Conservation (phyloP, 176 grass and related monocot genomes). For the Alloteropsis semialata region DNA sequence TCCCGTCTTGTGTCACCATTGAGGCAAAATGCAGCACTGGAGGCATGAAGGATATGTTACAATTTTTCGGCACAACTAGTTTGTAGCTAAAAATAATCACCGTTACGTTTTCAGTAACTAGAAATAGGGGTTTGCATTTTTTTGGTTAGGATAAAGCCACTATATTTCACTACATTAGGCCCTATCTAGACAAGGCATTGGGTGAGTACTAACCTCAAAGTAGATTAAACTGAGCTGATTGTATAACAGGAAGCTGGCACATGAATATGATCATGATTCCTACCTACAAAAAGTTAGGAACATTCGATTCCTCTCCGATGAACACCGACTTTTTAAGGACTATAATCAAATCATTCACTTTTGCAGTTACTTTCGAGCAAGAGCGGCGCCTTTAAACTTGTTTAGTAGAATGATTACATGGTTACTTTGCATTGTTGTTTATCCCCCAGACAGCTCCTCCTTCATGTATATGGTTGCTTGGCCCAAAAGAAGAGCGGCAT, state of each 20-base stretch:
- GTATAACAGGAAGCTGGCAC: not conserved
- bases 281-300: not conserved
- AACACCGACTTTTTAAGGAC: not conserved
- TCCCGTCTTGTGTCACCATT: not conserved
- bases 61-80: not conserved
- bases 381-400: conserved; percentile 22
- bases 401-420: not conserved
- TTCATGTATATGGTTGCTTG: not conserved
- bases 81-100: not conserved
- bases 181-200: not conserved
- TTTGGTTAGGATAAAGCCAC: not conserved
- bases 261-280: conserved; percentile 19
- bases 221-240: not conserved
- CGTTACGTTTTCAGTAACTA: not conserved
- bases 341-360: conserved; percentile 11
- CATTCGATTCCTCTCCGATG: not conserved
- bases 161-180: not conserved
- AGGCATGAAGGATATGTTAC: not conserved
- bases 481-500: conserved; percentile 14
- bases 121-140: not conserved
- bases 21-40: not conserved
- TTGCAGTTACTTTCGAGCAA: conserved; percentile 24
- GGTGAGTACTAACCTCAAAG: not conserved
- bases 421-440: conserved; percentile 26
- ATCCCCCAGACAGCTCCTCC: conserved; percentile 13